phyloP scores from a whole-genome alignment of 345 rosid species.

The Melaleuca alternifolia region DNA sequence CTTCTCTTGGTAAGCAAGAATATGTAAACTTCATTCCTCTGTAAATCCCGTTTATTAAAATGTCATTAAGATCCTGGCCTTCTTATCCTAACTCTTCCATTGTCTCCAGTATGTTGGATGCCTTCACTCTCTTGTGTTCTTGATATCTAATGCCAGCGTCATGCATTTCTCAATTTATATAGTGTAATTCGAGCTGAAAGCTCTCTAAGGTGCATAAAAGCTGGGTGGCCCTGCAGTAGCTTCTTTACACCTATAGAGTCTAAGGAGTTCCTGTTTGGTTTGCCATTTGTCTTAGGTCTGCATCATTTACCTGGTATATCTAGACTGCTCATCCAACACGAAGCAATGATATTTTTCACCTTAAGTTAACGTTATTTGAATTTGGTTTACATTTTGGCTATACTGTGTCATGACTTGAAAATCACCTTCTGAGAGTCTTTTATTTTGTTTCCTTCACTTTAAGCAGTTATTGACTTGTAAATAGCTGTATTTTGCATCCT shows the following conservation, averaged over 20 bases:
- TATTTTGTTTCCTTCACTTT: slow-evolving; percentile 21
- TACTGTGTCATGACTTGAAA: slow-evolving; percentile 2
- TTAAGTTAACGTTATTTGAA: neutral
- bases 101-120: neutral
- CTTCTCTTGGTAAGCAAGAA: slow-evolving; percentile 65
- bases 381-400: neutral
- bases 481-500: slow-evolving; percentile 33
- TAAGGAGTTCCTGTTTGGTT: neutral
- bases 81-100: neutral
- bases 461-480: slow-evolving; percentile 38
- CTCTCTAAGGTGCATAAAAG: neutral
- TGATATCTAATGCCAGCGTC: neutral
- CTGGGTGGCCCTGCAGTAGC: neutral
- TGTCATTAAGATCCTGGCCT: neutral
- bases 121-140: neutral
- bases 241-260: neutral
- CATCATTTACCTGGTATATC: neutral
- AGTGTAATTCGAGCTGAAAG: neutral
- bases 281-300: neutral
- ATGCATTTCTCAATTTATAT: neutral
- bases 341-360: neutral
- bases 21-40: neutral
- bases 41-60: neutral
- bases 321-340: neutral
- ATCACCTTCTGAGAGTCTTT: slow-evolving; percentile 4